These are phyloP conservation scores for Lipomyces mesembrius DNA, from an alignment of 805 yeast genomes.

Conservation along the genomic window DNA sequence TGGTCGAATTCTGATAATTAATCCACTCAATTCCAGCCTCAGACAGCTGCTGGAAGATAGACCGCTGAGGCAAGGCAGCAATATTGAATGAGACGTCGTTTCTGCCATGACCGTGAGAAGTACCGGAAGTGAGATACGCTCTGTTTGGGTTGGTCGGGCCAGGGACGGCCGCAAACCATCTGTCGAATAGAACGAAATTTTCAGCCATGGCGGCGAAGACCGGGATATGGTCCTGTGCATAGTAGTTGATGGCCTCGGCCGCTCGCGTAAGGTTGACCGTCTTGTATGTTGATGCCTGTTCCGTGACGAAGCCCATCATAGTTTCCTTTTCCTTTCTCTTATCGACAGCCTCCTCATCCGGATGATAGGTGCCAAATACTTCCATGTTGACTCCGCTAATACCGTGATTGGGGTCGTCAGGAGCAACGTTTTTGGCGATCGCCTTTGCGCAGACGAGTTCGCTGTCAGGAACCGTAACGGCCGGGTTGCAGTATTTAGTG, in stretches of 20 bases:
- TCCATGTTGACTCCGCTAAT: slow-evolving; percentile 4
- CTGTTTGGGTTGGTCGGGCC: slow-evolving; percentile 15
- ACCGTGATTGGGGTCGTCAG: slow-evolving; percentile 10
- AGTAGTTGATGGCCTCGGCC: slow-evolving; percentile 9
- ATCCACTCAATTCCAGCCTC: neutral
- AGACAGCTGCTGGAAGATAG: slow-evolving; percentile 9
- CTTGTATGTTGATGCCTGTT: neutral
- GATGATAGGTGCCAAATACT: slow-evolving; percentile 1
- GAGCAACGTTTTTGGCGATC: slow-evolving; percentile 1
- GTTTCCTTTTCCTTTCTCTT: neutral
- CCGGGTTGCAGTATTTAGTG: neutral
- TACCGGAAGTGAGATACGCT: slow-evolving; percentile 11
- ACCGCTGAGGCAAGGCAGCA: neutral
- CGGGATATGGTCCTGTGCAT: neutral
- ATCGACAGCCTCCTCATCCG: slow-evolving; percentile 2
- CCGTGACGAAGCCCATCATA: slow-evolving; percentile 8
- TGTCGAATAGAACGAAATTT: slow-evolving; percentile 5
- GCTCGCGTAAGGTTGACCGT: slow-evolving; percentile 4
- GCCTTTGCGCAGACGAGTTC: neutral
- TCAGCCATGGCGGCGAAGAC: slow-evolving; percentile 11
- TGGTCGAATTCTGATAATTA: too few species aligned
- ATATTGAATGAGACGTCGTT: slow-evolving; percentile 4
- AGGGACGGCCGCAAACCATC: slow-evolving; percentile 11
- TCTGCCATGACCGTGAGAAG: slow-evolving; percentile 8
- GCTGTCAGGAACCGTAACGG: neutral